These are phyloP conservation scores for Tremella mesenterica DNA, from an alignment of 768 basidiomycete genomes.

Conservation along the genomic window DNA sequence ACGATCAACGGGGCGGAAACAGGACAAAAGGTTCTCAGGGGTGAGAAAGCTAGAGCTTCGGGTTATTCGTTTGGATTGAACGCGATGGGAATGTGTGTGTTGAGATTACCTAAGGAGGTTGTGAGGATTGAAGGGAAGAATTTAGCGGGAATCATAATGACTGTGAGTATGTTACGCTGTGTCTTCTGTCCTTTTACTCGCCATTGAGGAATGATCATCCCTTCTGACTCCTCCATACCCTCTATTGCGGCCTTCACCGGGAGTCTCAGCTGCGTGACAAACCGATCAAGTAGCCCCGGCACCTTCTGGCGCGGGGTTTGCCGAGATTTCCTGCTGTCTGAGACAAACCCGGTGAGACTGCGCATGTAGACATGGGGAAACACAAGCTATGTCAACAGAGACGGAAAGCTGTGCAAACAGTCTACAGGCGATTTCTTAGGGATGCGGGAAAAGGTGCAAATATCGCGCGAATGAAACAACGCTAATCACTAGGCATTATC, in stretches of 20 bases:
- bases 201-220: too few relatives aligned
- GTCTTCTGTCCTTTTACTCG: neutral
- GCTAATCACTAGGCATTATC: constrained; percentile 9
- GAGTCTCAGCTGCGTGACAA: neutral
- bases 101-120: constrained; percentile 24
- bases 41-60: constrained; percentile 11
- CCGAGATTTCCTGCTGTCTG: neutral
- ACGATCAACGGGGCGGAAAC: neutral
- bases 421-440: neutral
- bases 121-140: constrained; percentile 20
- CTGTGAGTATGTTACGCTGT: constrained; percentile 15
- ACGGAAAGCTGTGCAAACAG: too few relatives aligned
- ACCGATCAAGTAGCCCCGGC: neutral
- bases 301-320: neutral
- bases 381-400: too few relatives aligned
- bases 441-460: neutral
- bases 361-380: too few relatives aligned
- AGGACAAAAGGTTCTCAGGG: neutral
- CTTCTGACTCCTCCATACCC: too few relatives aligned
- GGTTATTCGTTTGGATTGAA: constrained; percentile 30
- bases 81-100: constrained; percentile 27
- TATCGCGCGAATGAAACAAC: neutral
- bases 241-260: neutral
- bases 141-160: constrained; percentile 19
- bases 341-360: neutral